A percentile compares a stretch with the other conserved stretches of the same genome.
Evolutionary conservation across 345 rosid genomes (phyloP).

Genomic region (Eucalyptus sideroxylon): DNA sequence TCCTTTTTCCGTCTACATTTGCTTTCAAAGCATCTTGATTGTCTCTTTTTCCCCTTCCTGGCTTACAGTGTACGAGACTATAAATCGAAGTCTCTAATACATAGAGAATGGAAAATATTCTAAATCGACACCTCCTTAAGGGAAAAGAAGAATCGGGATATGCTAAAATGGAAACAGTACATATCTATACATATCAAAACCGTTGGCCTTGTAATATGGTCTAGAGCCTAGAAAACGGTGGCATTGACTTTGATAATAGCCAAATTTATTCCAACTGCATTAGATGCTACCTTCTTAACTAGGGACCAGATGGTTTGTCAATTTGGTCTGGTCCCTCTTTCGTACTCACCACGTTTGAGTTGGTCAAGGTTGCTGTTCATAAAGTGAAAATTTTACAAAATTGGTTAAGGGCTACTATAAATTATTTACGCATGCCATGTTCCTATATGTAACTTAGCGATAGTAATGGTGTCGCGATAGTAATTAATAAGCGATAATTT

Average conservation of each 20-base stretch:
- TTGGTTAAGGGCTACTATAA: not conserved
- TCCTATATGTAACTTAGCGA: fast-evolving
- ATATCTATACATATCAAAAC: not conserved
- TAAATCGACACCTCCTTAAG: not conserved
- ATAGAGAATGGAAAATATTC: not conserved
- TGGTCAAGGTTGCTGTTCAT: not conserved
- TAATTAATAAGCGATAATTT: no score
- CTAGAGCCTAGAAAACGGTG: not conserved
- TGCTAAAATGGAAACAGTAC: not conserved
- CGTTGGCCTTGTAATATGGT: not conserved
- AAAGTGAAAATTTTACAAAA: not conserved
- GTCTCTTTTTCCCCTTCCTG: not conserved
- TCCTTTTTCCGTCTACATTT: not conserved
- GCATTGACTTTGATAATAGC: not conserved
- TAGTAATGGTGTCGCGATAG: not conserved
- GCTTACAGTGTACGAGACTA: not conserved
- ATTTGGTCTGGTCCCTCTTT: not conserved
- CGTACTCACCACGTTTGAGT: not conserved
- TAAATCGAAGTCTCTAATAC: not conserved
- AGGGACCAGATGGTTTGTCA: not conserved
- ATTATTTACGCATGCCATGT: not conserved
- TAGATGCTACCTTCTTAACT: not conserved
- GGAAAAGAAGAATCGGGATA: not conserved
- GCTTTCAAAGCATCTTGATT: not conserved
- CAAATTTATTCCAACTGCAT: not conserved